phyloP scores from a whole-genome alignment of 2,329 filamentous ascomycete genomes.

The Cercospora brassicicola region DNA sequence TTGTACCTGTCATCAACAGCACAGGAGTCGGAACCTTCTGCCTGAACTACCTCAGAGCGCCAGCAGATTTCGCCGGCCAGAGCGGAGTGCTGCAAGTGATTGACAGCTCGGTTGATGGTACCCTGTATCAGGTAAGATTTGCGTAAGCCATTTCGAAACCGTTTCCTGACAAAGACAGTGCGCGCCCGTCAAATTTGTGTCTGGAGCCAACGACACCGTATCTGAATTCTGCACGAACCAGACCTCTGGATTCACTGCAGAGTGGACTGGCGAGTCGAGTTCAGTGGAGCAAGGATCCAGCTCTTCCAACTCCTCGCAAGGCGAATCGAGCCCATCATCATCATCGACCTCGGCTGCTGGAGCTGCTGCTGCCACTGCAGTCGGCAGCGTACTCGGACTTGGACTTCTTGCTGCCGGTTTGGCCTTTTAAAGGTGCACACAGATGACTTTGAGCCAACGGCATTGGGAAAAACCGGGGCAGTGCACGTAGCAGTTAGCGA shows the following conservation, averaged over 20 bases:
- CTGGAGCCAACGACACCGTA: conserved; percentile 34
- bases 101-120: conserved; percentile 33
- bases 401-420: conserved; percentile 28
- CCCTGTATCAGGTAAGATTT: conserved; percentile 36
- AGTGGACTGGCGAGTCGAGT: conserved; percentile 22
- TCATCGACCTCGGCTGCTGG: conserved; percentile 20
- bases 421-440: conserved; percentile 18
- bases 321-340: not conserved
- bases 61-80: conserved; percentile 32
- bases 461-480: not conserved
- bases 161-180: conserved; percentile 25
- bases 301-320: not conserved
- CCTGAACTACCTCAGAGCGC: conserved; percentile 30
- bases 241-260: conserved; percentile 30
- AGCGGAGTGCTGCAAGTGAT: conserved; percentile 36
- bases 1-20: conserved; percentile 31
- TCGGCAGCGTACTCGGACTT: conserved; percentile 26
- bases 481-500: not conserved
- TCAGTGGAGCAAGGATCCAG: conserved; percentile 2
- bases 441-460: not conserved
- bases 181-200: conserved; percentile 36
- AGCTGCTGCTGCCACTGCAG: conserved; percentile 23
- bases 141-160: not conserved
- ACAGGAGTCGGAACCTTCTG: conserved; percentile 36
- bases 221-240: conserved; percentile 32